These are phyloP conservation scores for Suhomyces terraborum DNA, from an alignment of 1,139 yeast species.

Conservation along the genomic window DNA sequence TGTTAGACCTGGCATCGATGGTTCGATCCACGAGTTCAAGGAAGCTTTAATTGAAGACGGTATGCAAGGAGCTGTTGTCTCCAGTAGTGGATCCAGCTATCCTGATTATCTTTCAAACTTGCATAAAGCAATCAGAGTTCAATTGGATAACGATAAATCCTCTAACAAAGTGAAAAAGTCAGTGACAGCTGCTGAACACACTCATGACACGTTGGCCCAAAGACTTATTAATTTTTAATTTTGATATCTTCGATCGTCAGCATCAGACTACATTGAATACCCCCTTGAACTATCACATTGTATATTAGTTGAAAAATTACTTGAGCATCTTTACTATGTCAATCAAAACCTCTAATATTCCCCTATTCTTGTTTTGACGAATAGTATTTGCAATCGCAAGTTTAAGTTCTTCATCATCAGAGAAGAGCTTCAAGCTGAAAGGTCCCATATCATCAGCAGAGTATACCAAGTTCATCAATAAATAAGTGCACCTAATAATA, in stretches of 20 bases:
- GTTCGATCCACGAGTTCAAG: constrained; percentile 57
- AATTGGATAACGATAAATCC: constrained; percentile 48
- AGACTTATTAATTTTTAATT: constrained; percentile 36
- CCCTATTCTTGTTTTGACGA: constrained; percentile 19
- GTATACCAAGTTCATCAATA: constrained; percentile 35
- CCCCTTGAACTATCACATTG: no score
- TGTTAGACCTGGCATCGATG: constrained; percentile 68
- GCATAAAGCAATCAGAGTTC: constrained; percentile 62
- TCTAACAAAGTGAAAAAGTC: constrained; percentile 36
- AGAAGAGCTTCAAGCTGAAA: constrained; percentile 15
- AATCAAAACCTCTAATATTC: constrained; percentile 22
- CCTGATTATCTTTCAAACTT: constrained; percentile 61
- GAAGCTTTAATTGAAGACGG: constrained; percentile 74
- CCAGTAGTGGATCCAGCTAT: constrained; percentile 52
- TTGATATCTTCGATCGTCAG: no score
- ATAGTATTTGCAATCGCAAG: constrained; percentile 22
- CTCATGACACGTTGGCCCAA: constrained; percentile 41
- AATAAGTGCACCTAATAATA: constrained; percentile 37
- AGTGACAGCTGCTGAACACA: constrained; percentile 30
- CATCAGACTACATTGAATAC: no score
- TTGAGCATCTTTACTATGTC: constrained; percentile 25
- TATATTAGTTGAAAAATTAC: neutral
- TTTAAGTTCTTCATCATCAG: constrained; percentile 21
- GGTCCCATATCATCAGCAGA: constrained; percentile 20
- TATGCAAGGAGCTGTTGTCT: constrained; percentile 30